These are phyloP conservation scores for Podospora comata DNA, from an alignment of 495 filamentous ascomycete genomes.

Conservation along the genomic window DNA sequence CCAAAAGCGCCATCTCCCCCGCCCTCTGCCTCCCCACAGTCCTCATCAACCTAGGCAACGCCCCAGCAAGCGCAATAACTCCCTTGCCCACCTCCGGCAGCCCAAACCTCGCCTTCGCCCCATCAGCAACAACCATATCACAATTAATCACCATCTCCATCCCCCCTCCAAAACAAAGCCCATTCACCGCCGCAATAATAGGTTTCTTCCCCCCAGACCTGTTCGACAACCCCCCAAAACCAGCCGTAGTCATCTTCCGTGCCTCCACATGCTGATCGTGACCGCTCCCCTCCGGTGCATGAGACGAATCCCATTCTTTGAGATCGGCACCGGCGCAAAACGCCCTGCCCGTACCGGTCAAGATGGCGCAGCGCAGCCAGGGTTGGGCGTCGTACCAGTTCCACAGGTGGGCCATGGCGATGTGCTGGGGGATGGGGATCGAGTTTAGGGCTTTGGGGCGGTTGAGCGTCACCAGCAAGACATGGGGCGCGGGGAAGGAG, in stretches of 20 bases:
- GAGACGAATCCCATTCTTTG: slow-evolving; percentile 44
- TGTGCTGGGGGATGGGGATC: slow-evolving; percentile 50
- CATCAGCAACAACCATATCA: slow-evolving; percentile 66
- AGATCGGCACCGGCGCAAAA: slow-evolving; percentile 61
- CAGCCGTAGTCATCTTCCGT: slow-evolving; percentile 37
- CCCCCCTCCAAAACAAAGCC: slow-evolving; percentile 70
- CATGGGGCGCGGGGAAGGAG: slow-evolving; percentile 53
- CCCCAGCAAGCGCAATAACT: slow-evolving; percentile 70
- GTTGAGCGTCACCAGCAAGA: slow-evolving; percentile 62
- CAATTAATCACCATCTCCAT: slow-evolving; percentile 72
- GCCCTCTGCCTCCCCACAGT: slow-evolving; percentile 66
- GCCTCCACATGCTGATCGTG: slow-evolving; percentile 25
- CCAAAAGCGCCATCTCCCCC: slow-evolving; percentile 71
- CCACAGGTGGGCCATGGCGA: slow-evolving; percentile 51
- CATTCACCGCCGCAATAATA: slow-evolving; percentile 77
- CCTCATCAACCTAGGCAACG: slow-evolving; percentile 68
- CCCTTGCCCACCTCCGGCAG: slow-evolving; percentile 72
- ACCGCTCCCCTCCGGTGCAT: slow-evolving; percentile 44
- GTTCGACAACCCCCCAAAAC: slow-evolving; percentile 51
- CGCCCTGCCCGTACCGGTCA: slow-evolving; percentile 53
- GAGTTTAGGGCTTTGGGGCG: slow-evolving; percentile 58
- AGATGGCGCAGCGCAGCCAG: slow-evolving; percentile 50
- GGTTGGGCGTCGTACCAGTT: slow-evolving; percentile 59
- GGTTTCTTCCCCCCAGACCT: slow-evolving; percentile 60
- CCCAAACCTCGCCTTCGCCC: slow-evolving; percentile 55